Percentiles rank a stretch among this genome's conserved stretches.
These are phyloP conservation scores for Symbiodinium natans DNA, from an alignment of 73 alveolate genomes.

Conservation along the genomic window DNA sequence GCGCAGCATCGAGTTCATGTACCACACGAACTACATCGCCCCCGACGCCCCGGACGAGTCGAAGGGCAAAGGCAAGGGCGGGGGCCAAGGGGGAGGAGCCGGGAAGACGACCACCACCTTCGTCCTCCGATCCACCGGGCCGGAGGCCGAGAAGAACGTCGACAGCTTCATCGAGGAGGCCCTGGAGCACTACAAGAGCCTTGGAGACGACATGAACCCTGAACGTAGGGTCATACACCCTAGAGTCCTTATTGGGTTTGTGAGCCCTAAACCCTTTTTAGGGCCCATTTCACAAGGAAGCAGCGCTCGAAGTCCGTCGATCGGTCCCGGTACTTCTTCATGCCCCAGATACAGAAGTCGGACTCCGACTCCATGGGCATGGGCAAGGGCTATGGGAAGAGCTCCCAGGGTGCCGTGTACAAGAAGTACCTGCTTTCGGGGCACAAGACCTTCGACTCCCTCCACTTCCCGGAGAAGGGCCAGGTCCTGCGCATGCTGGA, in stretches of 20 bases:
- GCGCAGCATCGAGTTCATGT: neutral
- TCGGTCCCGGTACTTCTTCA: constrained; percentile 11
- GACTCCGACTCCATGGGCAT: neutral
- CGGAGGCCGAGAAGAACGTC: neutral
- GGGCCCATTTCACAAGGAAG: constrained; percentile 23
- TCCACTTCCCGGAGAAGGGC: constrained; percentile 78
- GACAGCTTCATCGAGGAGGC: constrained; percentile 45
- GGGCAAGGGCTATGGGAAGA: neutral
- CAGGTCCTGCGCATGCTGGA: constrained; percentile 75
- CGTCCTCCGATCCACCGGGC: neutral
- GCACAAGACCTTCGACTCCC: constrained; percentile 78
- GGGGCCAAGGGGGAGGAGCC: neutral
- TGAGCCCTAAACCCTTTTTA: no score
- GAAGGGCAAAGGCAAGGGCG: constrained; percentile 4
- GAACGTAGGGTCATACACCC: no score
- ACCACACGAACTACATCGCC: neutral
- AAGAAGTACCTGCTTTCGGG: constrained; percentile 53
- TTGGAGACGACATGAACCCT: no score
- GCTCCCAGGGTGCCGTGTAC: neutral
- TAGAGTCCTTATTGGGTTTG: no score
- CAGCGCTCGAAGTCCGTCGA: neutral
- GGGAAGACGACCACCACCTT: constrained; percentile 4
- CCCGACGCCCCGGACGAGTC: neutral
- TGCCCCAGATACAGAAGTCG: constrained; percentile 2
- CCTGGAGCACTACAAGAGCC: constrained; percentile 19